Conservation (phyloP, 345 rosid species). For the Moringa oleifera region DNA sequence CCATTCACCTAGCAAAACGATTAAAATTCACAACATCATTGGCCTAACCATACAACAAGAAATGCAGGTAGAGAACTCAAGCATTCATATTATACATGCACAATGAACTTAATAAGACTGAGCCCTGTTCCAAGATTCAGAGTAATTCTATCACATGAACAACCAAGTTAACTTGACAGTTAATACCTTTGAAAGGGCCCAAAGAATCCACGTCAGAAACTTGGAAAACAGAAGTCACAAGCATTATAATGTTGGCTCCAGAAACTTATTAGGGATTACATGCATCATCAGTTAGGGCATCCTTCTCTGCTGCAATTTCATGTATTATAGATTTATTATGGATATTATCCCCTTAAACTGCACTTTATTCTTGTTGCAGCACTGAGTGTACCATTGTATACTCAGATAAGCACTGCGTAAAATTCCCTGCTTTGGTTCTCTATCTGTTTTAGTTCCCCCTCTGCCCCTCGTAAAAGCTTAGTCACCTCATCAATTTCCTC, state of each 20-base stretch:
- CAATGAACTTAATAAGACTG: too few species aligned
- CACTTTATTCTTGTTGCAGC: background rate
- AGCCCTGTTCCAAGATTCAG: too few species aligned
- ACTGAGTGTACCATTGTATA: background rate
- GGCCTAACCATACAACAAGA: background rate
- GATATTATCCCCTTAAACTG: background rate
- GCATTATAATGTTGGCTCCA: background rate
- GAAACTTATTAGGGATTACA: background rate
- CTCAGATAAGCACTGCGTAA: background rate
- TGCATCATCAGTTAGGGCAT: background rate
- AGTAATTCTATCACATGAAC: too few species aligned
- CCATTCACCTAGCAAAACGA: constrained; percentile 45
- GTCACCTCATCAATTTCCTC: too few species aligned
- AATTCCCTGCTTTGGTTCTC: background rate
- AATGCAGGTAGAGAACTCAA: constrained; percentile 8
- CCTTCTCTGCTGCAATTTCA: background rate
- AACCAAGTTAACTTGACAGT: too few species aligned
- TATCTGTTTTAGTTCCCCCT: background rate
- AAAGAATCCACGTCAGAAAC: constrained; percentile 2
- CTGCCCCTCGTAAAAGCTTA: too few species aligned
- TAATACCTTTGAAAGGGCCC: constrained; percentile 1
- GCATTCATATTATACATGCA: background rate
- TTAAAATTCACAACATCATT: background rate
- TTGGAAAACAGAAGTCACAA: background rate
- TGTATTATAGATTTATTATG: background rate